phyloP scores from a whole-genome alignment of 2,329 filamentous ascomycete species.

The Torrubiella hemipterigena region DNA sequence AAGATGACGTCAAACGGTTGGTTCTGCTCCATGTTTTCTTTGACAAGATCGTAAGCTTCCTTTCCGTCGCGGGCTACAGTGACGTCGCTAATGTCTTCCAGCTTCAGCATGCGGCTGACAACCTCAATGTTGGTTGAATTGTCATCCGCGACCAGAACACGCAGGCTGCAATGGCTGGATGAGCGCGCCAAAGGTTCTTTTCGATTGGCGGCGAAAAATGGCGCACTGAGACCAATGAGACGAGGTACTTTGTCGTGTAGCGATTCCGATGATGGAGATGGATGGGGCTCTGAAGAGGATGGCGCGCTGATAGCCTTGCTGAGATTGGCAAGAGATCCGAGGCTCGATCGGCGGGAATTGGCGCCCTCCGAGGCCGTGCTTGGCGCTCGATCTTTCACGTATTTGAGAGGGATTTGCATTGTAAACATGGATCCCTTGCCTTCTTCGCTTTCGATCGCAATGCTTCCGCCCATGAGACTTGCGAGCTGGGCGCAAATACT shows the following conservation, averaged over 20 bases:
- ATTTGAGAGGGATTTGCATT: conserved; percentile 70
- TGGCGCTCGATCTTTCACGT: conserved; percentile 51
- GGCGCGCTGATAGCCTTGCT: too few species aligned
- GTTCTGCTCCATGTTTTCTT: conserved; percentile 63
- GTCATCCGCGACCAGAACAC: conserved; percentile 74
- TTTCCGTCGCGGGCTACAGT: conserved; percentile 79
- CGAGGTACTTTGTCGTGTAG: conserved; percentile 52
- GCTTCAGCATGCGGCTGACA: conserved; percentile 53
- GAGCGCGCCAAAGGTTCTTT: conserved; percentile 2
- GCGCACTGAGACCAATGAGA: conserved; percentile 69
- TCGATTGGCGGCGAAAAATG: conserved; percentile 54
- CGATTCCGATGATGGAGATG: too few species aligned
- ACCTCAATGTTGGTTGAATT: conserved; percentile 47
- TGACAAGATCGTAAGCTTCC: conserved; percentile 79
- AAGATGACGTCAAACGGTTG: conserved; percentile 77
- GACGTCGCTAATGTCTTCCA: conserved; percentile 75
- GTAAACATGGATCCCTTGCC: conserved; percentile 71
- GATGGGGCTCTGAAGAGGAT: too few species aligned
- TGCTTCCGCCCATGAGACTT: conserved; percentile 67
- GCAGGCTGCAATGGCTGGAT: conserved; percentile 28
- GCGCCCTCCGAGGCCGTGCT: conserved; percentile 4
- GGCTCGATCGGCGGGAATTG: conserved; percentile 3
- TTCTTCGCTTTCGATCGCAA: conserved; percentile 58
- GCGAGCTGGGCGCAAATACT: conserved; percentile 85
- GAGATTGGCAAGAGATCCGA: conserved; percentile 17